Conservation (phyloP, 371 early-diverging fungal species). For the Zychaea mexicana region DNA sequence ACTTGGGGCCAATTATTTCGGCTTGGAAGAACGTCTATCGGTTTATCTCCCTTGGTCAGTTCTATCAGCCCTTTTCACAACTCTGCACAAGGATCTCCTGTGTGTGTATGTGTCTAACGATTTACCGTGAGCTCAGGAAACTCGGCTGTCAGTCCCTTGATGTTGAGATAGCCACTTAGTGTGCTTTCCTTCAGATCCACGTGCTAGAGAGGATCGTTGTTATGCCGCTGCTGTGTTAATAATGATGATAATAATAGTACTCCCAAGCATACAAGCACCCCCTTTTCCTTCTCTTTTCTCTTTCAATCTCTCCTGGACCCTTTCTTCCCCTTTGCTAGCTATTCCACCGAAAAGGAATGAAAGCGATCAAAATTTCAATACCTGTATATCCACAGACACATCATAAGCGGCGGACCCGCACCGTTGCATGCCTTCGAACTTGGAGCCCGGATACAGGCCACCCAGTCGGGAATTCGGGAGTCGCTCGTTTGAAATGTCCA, state of each 20-base stretch:
- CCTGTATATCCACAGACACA: conserved; percentile 74
- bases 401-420: conserved; percentile 64
- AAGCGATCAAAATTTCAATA: conserved; percentile 11
- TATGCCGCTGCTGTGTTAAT: neutral
- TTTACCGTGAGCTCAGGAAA: conserved; percentile 53
- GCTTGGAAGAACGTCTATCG: conserved; percentile 80
- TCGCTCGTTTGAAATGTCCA: conserved; percentile 27
- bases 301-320: neutral
- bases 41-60: too few species aligned
- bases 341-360: neutral
- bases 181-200: conserved; percentile 69
- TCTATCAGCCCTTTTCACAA: neutral
- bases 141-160: conserved; percentile 73
- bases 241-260: neutral
- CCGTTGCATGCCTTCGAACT: conserved; percentile 69
- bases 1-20: conserved; percentile 79
- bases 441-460: conserved; percentile 60
- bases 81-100: neutral
- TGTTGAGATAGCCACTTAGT: conserved; percentile 75
- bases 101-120: too few species aligned
- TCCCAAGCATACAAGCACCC: too few species aligned
- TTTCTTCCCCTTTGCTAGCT: neutral
- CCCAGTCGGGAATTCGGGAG: conserved; percentile 24
- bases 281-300: neutral
- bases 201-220: conserved; percentile 44